phyloP scores from a whole-genome alignment of 208 protist species.

The Leishmania martiniquensis region DNA sequence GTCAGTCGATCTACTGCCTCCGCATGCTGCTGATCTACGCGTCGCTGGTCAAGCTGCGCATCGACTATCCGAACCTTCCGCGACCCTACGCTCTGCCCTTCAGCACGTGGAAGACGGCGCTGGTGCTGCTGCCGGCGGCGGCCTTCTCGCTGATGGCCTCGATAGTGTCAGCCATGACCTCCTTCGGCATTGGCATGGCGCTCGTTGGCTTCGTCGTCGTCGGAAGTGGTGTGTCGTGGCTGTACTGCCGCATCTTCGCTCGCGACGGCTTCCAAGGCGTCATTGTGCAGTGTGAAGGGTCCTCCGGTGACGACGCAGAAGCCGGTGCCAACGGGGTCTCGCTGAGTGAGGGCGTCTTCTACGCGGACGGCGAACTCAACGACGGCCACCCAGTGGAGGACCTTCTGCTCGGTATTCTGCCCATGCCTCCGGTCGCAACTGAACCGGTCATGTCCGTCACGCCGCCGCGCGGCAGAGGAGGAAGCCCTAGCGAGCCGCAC shows the following conservation, averaged over 20 bases:
- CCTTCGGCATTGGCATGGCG: constrained; percentile 63
- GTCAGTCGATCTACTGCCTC: constrained; percentile 82
- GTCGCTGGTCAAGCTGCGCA: constrained; percentile 68
- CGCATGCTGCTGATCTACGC: constrained; percentile 82
- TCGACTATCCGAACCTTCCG: constrained; percentile 78
- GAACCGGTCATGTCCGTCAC: not conserved
- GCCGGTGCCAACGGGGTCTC: constrained; percentile 16
- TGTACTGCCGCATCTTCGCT: constrained; percentile 78
- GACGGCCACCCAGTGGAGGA: constrained; percentile 36
- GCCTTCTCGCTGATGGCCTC: constrained; percentile 69
- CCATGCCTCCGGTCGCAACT: constrained; percentile 15
- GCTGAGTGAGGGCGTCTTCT: constrained; percentile 70
- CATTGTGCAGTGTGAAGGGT: constrained; percentile 73
- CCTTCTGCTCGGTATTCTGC: constrained; percentile 62
- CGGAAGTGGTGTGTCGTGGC: constrained; percentile 56
- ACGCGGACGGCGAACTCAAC: constrained; percentile 32
- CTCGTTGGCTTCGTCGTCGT: constrained; percentile 59
- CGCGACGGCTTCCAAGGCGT: constrained; percentile 82
- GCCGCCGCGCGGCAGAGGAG: not conserved
- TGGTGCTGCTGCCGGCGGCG: constrained; percentile 62
- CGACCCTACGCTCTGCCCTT: constrained; percentile 76
- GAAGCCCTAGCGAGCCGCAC: not conserved
- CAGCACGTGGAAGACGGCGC: constrained; percentile 53
- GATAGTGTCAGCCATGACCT: constrained; percentile 66
- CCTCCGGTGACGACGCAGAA: constrained; percentile 29